Base-by-base conservation (phyloP, 2,329 filamentous ascomycete species). In the Colletotrichum sp. region DNA sequence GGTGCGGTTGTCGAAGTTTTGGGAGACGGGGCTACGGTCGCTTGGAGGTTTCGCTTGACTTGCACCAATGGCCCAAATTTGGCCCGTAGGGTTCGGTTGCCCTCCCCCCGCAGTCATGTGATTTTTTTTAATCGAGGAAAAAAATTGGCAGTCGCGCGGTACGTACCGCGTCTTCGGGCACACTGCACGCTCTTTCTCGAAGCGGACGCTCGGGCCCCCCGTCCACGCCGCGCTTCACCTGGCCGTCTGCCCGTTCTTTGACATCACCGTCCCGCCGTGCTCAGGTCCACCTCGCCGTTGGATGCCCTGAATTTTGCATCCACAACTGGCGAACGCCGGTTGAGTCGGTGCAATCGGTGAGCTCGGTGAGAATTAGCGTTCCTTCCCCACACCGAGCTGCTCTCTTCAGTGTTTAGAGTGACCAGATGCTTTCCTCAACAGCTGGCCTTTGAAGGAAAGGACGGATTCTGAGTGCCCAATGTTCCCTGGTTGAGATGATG, bases 21-120 rank as follows among this genome's bases (percentile, higher is more conserved):
- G 68, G 72, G 57, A 76, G 39, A 32, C 55, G 39, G 75, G 72
- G 55, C 75, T 72, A 26, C 66, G 39, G 21, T 72, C 66, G 67
- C 72, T 77, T 77, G 62, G 67, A 71, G 68, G 68, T 68, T 72
- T 77, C 76, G 76, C 73, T 77, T 77, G 73, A 76, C 67, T 39
- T 63, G 69, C 62, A 57, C 62, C 52, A 57, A 34, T 10, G 44
- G 65, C 21, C 36, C 65, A 39, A 59, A 55, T 65, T 68, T 76
- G 68, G 75, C 24, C 44, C 44, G 71, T 76, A 78, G 77, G 77
- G 75, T 74, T 77, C 52, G 52, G 39, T 69, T 72, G 77, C 75
- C 75, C 76, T 78, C 52, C 60, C 71, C 71, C 75, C 72, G 66
- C 66, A 55, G 67, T 76, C 75, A 76, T 71, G 75, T 76, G 75